Evolutionary conservation across 2,329 filamentous ascomycete genomes (phyloP).

Genomic region (Aspergillus hiratsukae): DNA sequence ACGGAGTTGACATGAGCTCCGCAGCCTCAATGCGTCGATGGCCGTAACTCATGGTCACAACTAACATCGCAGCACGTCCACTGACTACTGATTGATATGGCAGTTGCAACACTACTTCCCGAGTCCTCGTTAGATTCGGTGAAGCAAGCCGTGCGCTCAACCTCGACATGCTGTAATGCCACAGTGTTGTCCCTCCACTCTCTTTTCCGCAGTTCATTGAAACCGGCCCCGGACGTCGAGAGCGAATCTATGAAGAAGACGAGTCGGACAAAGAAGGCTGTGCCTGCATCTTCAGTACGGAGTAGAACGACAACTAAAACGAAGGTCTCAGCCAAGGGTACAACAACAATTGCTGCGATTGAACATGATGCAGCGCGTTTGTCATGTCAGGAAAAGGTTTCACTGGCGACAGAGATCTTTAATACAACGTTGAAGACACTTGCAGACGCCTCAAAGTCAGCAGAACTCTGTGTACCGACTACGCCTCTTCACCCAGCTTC

Average conservation of each 20-base stretch:
- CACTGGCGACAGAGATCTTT: constrained; percentile 44
- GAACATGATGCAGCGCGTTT: constrained; percentile 26
- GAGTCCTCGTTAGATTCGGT: constrained; percentile 41
- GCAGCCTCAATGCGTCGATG: constrained; percentile 6
- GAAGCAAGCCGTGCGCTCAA: constrained; percentile 52
- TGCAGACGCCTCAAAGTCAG: constrained; percentile 33
- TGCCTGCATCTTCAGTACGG: constrained; percentile 17
- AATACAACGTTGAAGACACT: constrained; percentile 42
- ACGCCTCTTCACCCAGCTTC: constrained; percentile 25
- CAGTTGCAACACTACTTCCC: constrained; percentile 29
- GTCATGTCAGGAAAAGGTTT: constrained; percentile 35
- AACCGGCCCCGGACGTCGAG: constrained; percentile 18
- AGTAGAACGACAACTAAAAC: constrained; percentile 24
- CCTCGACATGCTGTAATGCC: constrained; percentile 49
- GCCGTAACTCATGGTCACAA: constrained; percentile 13
- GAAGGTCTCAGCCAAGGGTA: constrained; percentile 21
- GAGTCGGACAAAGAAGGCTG: constrained; percentile 22
- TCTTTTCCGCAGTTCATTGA: constrained; percentile 30
- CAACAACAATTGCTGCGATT: constrained; percentile 19
- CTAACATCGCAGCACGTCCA: constrained; percentile 5
- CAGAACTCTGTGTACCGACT: constrained; percentile 15
- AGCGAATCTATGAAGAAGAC: constrained; percentile 15
- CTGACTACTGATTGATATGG: constrained; percentile 19
- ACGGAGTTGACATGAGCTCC: neutral
- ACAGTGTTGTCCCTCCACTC: constrained; percentile 38